Base-by-base conservation (phyloP, 2,329 filamentous ascomycete species). In the Alternaria novae-zelandiae region DNA sequence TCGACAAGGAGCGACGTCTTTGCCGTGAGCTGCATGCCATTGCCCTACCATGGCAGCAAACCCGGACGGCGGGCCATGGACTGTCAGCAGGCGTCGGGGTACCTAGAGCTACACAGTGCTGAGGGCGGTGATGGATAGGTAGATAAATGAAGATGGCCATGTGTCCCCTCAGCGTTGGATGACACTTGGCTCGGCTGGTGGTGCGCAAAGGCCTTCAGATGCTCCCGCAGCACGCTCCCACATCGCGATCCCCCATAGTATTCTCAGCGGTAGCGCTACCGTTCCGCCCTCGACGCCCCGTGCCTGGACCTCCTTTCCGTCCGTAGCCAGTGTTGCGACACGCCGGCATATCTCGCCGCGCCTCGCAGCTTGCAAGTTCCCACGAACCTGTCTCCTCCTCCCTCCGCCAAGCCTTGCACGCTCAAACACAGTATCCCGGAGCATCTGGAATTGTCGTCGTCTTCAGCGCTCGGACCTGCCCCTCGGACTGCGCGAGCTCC, bases 241-340 rank as follows among this genome's bases (percentile, higher is more conserved):
- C 36, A 41, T 41, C 36, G n/a, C 36, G 56, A 54, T 66, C 61
- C 55, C 57, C 64, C 50, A 58, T 62, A 41, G 36, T 41, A 56
- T 61, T 58, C 30, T 32, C 51, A 58, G 20, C 64, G 64, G 64
- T 62, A 62, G 47, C 64, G 64, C 64, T 59, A 61, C 59, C 64
- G 61, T 54, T 57, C 61, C 64, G 58, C 61, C 36, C 56, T 50
- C 54, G 41, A 26, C 21, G 44, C 41, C 47, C 17, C 57, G 44
- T 60, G 61, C 53, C 57, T 55, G 54, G 54, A n/a, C 46, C 57
- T 54, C 46, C 36, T 61, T 54, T 44, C 30, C 43, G 30, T 44
- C 30, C 43, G 30, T 21, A 50, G 49, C 49, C 49, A 21, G 46
- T 28, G 23, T 46, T 61, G 58, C 49, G 21, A 57, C 47, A 54